Percentiles rank a stretch among this genome's conserved stretches.
Conservation (phyloP, 2,329 filamentous ascomycete genomes). For the Claviceps cyperi region DNA sequence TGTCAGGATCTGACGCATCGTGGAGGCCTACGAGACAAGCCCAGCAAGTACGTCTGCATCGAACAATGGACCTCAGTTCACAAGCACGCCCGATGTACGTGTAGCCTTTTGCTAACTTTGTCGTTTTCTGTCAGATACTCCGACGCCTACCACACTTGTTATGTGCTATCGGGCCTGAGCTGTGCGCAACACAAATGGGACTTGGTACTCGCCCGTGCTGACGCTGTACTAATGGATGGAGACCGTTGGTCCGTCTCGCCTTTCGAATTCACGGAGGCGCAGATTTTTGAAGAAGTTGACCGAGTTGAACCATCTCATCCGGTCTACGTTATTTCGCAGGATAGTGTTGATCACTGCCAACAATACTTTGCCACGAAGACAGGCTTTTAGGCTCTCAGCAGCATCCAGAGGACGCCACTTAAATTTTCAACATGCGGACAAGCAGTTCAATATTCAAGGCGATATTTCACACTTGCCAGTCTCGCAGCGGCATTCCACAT, state of each 20-base stretch:
- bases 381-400: conserved; percentile 31
- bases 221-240: conserved; percentile 19
- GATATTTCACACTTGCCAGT: neutral
- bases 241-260: conserved; percentile 34
- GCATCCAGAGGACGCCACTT: neutral
- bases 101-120: neutral
- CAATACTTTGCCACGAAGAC: conserved; percentile 47
- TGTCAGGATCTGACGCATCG: conserved; percentile 59
- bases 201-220: conserved; percentile 22
- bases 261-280: conserved; percentile 35
- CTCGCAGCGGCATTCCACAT: neutral
- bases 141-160: conserved; percentile 88
- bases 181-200: conserved; percentile 59
- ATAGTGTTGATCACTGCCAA: conserved; percentile 48
- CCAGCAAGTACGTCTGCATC: conserved; percentile 52
- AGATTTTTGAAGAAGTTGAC: conserved; percentile 58
- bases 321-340: conserved; percentile 69
- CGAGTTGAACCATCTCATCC: conserved; percentile 61
- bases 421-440: neutral
- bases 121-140: conserved; percentile 39
- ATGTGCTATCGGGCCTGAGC: conserved; percentile 76
- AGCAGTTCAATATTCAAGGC: too few relatives aligned
- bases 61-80: neutral
- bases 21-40: conserved; percentile 87
- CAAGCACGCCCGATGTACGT: neutral